Conservation (phyloP, 306 rosid species). For the Quercus variabilis region DNA sequence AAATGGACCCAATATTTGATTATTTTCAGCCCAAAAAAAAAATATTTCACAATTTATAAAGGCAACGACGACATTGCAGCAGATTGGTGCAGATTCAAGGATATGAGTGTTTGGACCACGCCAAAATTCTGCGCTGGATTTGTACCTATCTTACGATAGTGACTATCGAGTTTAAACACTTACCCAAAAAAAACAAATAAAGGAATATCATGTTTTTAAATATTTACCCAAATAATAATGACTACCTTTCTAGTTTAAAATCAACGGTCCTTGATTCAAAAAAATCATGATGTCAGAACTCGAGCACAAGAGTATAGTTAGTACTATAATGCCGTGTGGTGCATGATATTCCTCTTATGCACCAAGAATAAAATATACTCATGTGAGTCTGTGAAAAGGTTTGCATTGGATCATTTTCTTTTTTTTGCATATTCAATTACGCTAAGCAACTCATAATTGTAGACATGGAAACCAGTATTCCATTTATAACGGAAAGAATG, state of each 20-base stretch:
- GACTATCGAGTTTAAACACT: slow-evolving; percentile 38
- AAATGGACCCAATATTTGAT: slow-evolving; percentile 21
- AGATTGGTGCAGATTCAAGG: slow-evolving; percentile 18
- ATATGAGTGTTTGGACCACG: slow-evolving; percentile 54
- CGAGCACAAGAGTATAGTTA: background rate
- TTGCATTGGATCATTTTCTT: slow-evolving; percentile 8
- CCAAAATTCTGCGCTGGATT: slow-evolving; percentile 55
- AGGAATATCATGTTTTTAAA: no score
- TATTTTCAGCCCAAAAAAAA: slow-evolving; percentile 14
- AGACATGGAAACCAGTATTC: slow-evolving; percentile 22
- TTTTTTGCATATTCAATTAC: background rate
- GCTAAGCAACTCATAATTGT: slow-evolving; percentile 1
- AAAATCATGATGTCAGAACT: background rate
- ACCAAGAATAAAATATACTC: background rate
- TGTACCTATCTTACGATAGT: slow-evolving; percentile 53
- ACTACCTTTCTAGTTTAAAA: slow-evolving; percentile 13
- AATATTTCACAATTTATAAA: slow-evolving; percentile 14
- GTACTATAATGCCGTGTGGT: slow-evolving; percentile 3
- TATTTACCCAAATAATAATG: slow-evolving; percentile 11
- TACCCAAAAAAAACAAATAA: no score
- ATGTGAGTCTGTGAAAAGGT: background rate
- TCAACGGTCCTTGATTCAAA: slow-evolving; percentile 33
- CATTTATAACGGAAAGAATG: slow-evolving; percentile 38
- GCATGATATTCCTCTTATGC: background rate
- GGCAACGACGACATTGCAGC: slow-evolving; percentile 21